Base-by-base conservation (phyloP, 257 asterid species). In the Rhazya stricta region DNA sequence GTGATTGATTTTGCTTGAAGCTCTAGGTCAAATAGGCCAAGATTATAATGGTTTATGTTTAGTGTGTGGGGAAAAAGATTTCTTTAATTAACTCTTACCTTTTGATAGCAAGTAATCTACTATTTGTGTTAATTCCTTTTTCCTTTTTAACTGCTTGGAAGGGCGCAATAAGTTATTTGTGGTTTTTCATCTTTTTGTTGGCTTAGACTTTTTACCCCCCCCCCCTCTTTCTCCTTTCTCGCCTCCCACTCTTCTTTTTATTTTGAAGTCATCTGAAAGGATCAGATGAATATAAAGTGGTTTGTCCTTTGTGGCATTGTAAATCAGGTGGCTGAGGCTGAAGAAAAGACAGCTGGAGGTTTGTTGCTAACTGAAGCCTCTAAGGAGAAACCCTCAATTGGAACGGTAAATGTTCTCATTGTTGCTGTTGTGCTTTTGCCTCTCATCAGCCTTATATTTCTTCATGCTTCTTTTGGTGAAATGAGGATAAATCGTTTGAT, bases 301-400 rank as follows among this genome's bases (percentile, higher is more conserved):
- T 6, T 34, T 32, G 23, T 42, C 56, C 48, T 25, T 15, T 48
- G 36, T 85, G 46, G 25, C 57, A 3, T 71, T 74, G 42, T 29
- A 48, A 51, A 79, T 65, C 85, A 95, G 99, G 87, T 95, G 57
- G 96, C 91, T 13, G 98, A 71, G 84, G 96, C 90, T 6, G 99
- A 95, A 81, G 86, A 83, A 45, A 92, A 81, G 84, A 95, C 99
- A 2, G 90, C 96, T 1, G 99, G 99, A 46, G 99, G 99, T 39
- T 85, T 95, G 86, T 81, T 83, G 84, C 87, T 95, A 11, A 88
- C 96, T 1, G 96, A 91, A 66, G 89, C 97, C 34, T 82, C 85
- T 81, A 92, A 89, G 87, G 98, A 95, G 82, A 95, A 89, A 86
- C 99, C 99, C 54, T 92, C 98, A 34, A 87, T 92, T 39, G 99